phyloP scores from a whole-genome alignment of 768 basidiomycete genomes.

The Kwoniella europaea region DNA sequence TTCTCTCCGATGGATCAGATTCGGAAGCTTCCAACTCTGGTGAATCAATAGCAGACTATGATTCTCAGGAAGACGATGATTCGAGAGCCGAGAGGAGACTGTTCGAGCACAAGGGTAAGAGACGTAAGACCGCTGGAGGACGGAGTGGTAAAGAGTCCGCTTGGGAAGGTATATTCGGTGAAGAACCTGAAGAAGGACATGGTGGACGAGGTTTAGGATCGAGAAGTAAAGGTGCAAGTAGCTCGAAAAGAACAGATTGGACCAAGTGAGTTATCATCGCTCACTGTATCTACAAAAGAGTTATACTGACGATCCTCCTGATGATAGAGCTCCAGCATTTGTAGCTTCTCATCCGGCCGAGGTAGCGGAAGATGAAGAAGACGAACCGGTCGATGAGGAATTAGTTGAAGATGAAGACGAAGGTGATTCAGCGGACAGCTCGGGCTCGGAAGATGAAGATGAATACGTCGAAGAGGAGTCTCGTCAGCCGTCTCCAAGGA shows the following conservation, averaged over 20 bases:
- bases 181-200: slow-evolving; percentile 43
- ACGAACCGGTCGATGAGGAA: slow-evolving; percentile 18
- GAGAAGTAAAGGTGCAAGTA: slow-evolving; percentile 26
- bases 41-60: slow-evolving; percentile 37
- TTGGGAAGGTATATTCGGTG: slow-evolving; percentile 58
- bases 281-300: background rate
- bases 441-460: slow-evolving; percentile 23
- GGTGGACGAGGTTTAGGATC: slow-evolving; percentile 37
- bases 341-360: slow-evolving; percentile 30
- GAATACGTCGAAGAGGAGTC: slow-evolving; percentile 22
- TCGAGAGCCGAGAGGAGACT: slow-evolving; percentile 48
- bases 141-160: slow-evolving; percentile 49
- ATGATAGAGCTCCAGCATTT: slow-evolving; percentile 50
- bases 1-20: slow-evolving; percentile 65
- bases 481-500: slow-evolving; percentile 28
- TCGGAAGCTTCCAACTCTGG: slow-evolving; percentile 60
- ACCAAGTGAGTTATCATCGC: slow-evolving; percentile 41
- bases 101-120: slow-evolving; percentile 50
- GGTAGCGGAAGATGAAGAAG: slow-evolving; percentile 16
- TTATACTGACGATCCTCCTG: background rate
- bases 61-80: slow-evolving; percentile 54
- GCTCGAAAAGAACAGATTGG: slow-evolving; percentile 39
- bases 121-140: slow-evolving; percentile 36
- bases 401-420: slow-evolving; percentile 12
- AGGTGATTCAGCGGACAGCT: slow-evolving; percentile 8